phyloP scores from a whole-genome alignment of 2,329 filamentous ascomycete species.

The Aspergillus sp. region DNA sequence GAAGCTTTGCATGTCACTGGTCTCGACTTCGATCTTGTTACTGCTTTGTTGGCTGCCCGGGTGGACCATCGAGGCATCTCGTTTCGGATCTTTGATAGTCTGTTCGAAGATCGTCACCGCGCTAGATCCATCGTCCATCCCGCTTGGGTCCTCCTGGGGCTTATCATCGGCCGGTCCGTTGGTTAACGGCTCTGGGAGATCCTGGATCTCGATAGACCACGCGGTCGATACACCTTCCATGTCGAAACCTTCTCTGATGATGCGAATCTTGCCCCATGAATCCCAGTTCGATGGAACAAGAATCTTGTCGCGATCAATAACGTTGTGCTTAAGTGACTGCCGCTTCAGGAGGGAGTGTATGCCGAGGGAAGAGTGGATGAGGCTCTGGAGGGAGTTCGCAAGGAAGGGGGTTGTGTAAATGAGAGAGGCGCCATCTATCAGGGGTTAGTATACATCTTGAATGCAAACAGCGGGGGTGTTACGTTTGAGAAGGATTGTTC shows the following conservation, averaged over 20 bases:
- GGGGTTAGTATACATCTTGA: slow-evolving; percentile 12
- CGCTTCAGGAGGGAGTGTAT: slow-evolving; percentile 81
- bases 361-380: slow-evolving; percentile 81
- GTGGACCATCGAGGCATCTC: slow-evolving; percentile 57
- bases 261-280: slow-evolving; percentile 94
- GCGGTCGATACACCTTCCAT: slow-evolving; percentile 80
- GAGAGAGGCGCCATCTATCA: slow-evolving; percentile 73
- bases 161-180: slow-evolving; percentile 24
- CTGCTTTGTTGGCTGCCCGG: slow-evolving; percentile 46
- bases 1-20: slow-evolving; percentile 76
- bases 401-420: slow-evolving; percentile 80
- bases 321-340: slow-evolving; percentile 79
- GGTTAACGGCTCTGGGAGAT: slow-evolving; percentile 35
- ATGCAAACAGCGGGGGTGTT: slow-evolving; percentile 34
- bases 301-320: slow-evolving; percentile 91
- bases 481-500: slow-evolving; percentile 87
- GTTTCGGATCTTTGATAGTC: slow-evolving; percentile 72
- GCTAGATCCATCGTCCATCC: slow-evolving; percentile 47
- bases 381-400: slow-evolving; percentile 71
- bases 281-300: slow-evolving; percentile 97
- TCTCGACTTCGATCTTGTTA: slow-evolving; percentile 58
- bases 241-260: slow-evolving; percentile 87
- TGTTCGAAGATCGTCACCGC: slow-evolving; percentile 75
- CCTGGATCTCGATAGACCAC: slow-evolving; percentile 82
- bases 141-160: slow-evolving; percentile 18